Base-by-base conservation (phyloP, 169 alveolate species). In the Eimeria tenella region DNA sequence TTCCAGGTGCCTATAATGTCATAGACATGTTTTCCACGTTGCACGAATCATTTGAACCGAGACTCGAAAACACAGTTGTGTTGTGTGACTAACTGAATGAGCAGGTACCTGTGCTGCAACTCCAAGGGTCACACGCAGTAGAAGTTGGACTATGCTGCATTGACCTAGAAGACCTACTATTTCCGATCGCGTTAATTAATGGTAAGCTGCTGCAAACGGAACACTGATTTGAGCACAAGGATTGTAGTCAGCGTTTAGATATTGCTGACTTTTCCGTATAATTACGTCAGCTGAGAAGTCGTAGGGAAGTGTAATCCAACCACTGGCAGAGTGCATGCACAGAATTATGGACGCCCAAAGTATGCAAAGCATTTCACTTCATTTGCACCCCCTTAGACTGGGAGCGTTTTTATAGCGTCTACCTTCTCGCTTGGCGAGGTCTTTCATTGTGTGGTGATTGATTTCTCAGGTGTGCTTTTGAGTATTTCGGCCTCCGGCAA, bases 41-140 rank as follows among this genome's bases (percentile, higher is more conserved):
- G 19, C 19, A 58, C 68, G 68, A 10, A 10, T 58, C 11, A 58
- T 58, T 68, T 4, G 77, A 0, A n/a, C 19, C 42, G 21, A 21
- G 9, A 15, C 9, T 68, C 15, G 21, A 68, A 11, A 68, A 19
- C 21, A 68, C 42, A 21, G 42, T 9, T 3, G 42, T 68, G 42
- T 19, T 68, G 9, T 68, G 42, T 68, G 77, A 3, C 9, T 19
- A 11, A 19, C 3, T 15, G 42, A 1, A 4, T 31, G 10, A 23
- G 84, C 55, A 74, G 84, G 62, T 74, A 31, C 84, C 84, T 17
- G 60, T 74, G 60, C 60, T 74, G 19, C 62, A 74, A 13, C 84
- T 74, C 56, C 84, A 74, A 49, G 60, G 84, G 60, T 23, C 7
- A 8, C 84, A 17, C 11, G 84, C 84, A 74, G 84, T 74, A 3